Conservation (phyloP, 2,329 filamentous ascomycete species). For the Graphilbum sp. region DNA sequence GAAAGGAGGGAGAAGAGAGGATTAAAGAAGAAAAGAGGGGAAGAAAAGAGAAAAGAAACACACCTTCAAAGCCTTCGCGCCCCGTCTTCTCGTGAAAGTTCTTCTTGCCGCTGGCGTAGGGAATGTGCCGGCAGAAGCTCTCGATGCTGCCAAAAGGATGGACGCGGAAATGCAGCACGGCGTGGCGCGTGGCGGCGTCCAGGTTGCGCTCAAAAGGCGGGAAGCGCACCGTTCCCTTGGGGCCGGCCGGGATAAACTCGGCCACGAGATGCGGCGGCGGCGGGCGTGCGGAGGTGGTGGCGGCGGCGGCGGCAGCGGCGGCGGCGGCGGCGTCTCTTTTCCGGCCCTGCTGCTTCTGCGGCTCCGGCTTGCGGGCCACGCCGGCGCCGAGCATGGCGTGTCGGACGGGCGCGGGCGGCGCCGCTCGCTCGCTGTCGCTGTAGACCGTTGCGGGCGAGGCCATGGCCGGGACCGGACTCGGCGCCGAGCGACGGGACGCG, state of each 20-base stretch:
- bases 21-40: too few species aligned
- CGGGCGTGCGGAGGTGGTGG: not conserved
- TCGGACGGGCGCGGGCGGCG: not conserved
- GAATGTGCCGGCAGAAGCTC: constrained; percentile 58
- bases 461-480: not conserved
- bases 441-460: constrained; percentile 6
- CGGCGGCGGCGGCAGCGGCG: too few species aligned
- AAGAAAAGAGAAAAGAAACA: constrained; percentile 7
- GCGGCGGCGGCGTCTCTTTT: not conserved
- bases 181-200: constrained; percentile 35
- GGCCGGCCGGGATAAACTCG: constrained; percentile 10
- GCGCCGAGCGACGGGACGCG: not conserved
- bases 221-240: constrained; percentile 55
- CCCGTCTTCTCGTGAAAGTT: constrained; percentile 75
- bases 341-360: not conserved
- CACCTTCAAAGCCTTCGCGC: constrained; percentile 77
- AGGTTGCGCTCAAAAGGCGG: constrained; percentile 50
- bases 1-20: not conserved
- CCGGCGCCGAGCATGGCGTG: too few species aligned
- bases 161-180: constrained; percentile 49
- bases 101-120: constrained; percentile 91
- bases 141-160: constrained; percentile 47
- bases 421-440: constrained; percentile 2
- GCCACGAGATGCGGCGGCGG: not conserved
- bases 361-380: not conserved